A percentile compares a stretch with the other conserved stretches of the same genome.
These are phyloP conservation scores for Geranium rotundifolium DNA, from an alignment of 345 rosid genomes.

Conservation along the genomic window DNA sequence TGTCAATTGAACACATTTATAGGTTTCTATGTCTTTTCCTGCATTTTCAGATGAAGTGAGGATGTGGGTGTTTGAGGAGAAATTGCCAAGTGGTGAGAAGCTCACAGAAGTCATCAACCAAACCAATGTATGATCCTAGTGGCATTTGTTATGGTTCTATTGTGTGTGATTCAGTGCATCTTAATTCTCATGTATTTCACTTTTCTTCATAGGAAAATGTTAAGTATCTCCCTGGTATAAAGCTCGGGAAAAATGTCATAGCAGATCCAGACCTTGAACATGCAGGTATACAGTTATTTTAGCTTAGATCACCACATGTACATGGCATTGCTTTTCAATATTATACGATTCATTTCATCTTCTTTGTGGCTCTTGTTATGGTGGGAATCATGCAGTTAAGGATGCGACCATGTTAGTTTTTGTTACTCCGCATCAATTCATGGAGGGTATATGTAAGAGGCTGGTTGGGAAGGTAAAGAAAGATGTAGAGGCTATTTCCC, in stretches of 20 bases:
- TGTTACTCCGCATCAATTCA: slow-evolving; percentile 88
- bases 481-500: slow-evolving; percentile 75
- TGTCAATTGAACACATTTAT: too few relatives aligned
- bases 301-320: neutral
- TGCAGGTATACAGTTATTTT: slow-evolving; percentile 45
- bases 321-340: neutral
- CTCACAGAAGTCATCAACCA: slow-evolving; percentile 77
- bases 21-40: neutral
- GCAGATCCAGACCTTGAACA: slow-evolving; percentile 85
- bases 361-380: neutral
- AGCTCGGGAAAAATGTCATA: slow-evolving; percentile 72
- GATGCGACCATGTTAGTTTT: slow-evolving; percentile 89
- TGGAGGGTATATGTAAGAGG: slow-evolving; percentile 78
- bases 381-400: slow-evolving; percentile 36
- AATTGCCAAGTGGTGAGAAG: slow-evolving; percentile 75
- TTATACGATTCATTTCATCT: neutral
- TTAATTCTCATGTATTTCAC: neutral
- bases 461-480: slow-evolving; percentile 53
- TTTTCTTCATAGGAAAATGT: slow-evolving; percentile 55
- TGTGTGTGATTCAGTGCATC: neutral
- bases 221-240: slow-evolving; percentile 82
- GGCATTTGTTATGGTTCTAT: neutral
- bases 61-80: slow-evolving; percentile 98
- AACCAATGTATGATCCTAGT: slow-evolving; percentile 46
- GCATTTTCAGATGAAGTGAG: slow-evolving; percentile 77